These are phyloP conservation scores for Withania somnifera DNA, from an alignment of 305 asterid species.

Conservation along the genomic window DNA sequence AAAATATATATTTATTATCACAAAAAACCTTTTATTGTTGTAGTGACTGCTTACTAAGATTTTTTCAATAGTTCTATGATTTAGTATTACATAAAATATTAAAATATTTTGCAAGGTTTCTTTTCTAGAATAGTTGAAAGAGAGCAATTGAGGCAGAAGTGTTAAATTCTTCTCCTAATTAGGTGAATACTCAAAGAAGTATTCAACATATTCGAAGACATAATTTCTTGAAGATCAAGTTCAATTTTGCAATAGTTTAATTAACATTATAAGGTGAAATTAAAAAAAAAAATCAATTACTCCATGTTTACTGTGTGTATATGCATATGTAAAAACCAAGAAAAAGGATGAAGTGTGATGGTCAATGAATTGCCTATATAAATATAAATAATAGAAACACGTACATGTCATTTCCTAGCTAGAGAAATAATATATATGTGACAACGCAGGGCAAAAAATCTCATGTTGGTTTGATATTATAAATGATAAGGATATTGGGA, in stretches of 20 bases:
- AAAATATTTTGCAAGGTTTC: neutral
- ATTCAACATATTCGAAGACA: neutral
- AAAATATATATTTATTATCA: too few relatives aligned
- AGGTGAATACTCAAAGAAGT: neutral
- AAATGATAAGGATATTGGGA: neutral
- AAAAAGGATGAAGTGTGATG: neutral
- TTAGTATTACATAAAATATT: too few relatives aligned
- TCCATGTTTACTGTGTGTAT: neutral
- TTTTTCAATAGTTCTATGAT: too few relatives aligned
- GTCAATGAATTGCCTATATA: neutral
- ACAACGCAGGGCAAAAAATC: conserved; percentile 1
- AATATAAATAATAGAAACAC: neutral
- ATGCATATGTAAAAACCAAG: neutral
- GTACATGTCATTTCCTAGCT: too few relatives aligned
- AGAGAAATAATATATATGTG: neutral
- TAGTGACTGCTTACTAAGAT: too few relatives aligned
- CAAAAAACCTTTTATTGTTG: too few relatives aligned
- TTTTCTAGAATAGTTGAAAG: neutral
- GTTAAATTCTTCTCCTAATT: neutral
- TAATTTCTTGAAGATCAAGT: neutral
- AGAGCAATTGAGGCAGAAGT: neutral
- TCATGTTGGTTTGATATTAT: neutral
- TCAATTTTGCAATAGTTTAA: neutral
- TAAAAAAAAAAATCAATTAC: neutral
- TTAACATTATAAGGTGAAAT: neutral